Conservation (phyloP, 306 rosid genomes). For the Fragaria nilgerrensis region DNA sequence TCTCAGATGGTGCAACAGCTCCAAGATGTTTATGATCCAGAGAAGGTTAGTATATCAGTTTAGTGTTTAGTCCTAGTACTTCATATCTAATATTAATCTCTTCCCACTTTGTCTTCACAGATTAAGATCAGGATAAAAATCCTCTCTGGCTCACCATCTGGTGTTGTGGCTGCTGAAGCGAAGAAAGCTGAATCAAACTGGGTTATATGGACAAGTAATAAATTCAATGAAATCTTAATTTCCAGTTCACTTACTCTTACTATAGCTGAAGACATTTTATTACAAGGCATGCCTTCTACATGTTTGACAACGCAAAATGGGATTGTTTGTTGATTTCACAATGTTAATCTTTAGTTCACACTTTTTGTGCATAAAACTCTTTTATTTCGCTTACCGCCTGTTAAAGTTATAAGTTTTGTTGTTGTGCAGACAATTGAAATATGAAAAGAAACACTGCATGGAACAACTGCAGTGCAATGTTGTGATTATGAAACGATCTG, state of each 20-base stretch:
- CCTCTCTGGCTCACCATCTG: slow-evolving; percentile 49
- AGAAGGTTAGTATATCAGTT: slow-evolving; percentile 51
- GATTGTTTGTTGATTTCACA: neutral
- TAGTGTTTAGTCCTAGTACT: slow-evolving; percentile 9
- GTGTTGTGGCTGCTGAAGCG: slow-evolving; percentile 84
- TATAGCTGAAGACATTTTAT: slow-evolving; percentile 6
- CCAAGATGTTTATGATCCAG: slow-evolving; percentile 74
- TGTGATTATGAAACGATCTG: slow-evolving; percentile 62
- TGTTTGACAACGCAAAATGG: neutral
- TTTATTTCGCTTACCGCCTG: neutral
- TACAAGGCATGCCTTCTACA: neutral
- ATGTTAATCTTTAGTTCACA: neutral
- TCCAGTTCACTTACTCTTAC: slow-evolving; percentile 14
- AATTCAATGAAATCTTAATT: slow-evolving; percentile 18
- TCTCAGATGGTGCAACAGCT: slow-evolving; percentile 85
- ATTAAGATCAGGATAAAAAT: slow-evolving; percentile 78
- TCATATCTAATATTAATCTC: slow-evolving; percentile 18
- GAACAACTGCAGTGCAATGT: slow-evolving; percentile 87
- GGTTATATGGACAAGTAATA: slow-evolving; percentile 92
- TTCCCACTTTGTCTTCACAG: slow-evolving; percentile 42
- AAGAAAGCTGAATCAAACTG: slow-evolving; percentile 85
- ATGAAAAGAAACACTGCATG: slow-evolving; percentile 77
- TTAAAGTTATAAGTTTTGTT: slow-evolving; percentile 19
- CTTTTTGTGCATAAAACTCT: neutral
- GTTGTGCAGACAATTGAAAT: slow-evolving; percentile 57